phyloP scores from a whole-genome alignment of 257 asterid genomes.

The Datura wrightii region DNA sequence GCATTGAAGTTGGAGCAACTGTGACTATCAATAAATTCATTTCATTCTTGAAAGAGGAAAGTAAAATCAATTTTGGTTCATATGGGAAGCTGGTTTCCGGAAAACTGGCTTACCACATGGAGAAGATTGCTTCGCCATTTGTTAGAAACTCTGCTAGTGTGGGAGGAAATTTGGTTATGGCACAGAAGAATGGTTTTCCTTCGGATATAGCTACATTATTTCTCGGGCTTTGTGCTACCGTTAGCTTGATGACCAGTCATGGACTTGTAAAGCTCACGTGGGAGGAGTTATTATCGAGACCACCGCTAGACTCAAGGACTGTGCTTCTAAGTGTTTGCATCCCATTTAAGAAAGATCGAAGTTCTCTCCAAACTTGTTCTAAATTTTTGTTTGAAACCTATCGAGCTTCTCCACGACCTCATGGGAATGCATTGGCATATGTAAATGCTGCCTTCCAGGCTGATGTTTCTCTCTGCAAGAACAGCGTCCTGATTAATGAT shows the following conservation, averaged over 20 bases:
- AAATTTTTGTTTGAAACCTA: slow-evolving; percentile 58
- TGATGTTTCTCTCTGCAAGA: slow-evolving; percentile 46
- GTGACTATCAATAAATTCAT: slow-evolving; percentile 61
- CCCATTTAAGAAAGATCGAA: slow-evolving; percentile 46
- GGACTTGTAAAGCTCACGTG: slow-evolving; percentile 46
- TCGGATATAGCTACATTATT: slow-evolving; percentile 71
- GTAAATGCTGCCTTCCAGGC: slow-evolving; percentile 69
- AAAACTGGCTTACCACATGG: slow-evolving; percentile 68
- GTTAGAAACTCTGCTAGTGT: slow-evolving; percentile 67
- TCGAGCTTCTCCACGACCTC: slow-evolving; percentile 69
- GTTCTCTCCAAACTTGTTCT: slow-evolving; percentile 27
- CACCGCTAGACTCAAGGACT: slow-evolving; percentile 52
- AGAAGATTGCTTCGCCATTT: slow-evolving; percentile 63
- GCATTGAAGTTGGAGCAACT: slow-evolving; percentile 68
- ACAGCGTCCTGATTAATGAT: slow-evolving; percentile 45
- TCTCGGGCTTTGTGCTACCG: slow-evolving; percentile 54
- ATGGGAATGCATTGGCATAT: slow-evolving; percentile 77
- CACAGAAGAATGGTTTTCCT: slow-evolving; percentile 72
- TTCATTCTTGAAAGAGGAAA: slow-evolving; percentile 44
- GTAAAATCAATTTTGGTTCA: slow-evolving; percentile 25
- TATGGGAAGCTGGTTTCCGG: slow-evolving; percentile 41
- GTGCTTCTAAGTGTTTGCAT: slow-evolving; percentile 61
- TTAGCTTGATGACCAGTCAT: slow-evolving; percentile 47
- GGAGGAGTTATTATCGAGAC: slow-evolving; percentile 59
- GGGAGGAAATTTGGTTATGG: slow-evolving; percentile 78